Evolutionary conservation across 2,329 filamentous ascomycete species (phyloP).

Genomic region (Arachnopeziza araneosa): DNA sequence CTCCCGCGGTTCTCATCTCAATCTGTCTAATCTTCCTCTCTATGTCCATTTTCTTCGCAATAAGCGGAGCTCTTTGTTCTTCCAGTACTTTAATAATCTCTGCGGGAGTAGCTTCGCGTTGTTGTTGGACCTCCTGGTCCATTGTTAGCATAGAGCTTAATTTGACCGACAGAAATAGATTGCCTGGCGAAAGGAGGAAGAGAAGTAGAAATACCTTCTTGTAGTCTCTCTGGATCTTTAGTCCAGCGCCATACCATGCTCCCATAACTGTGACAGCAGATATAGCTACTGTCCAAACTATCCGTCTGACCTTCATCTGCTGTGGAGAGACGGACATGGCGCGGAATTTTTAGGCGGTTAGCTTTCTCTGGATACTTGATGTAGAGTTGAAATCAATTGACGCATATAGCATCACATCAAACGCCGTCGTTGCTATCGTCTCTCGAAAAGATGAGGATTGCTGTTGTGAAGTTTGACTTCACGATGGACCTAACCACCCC

Average conservation of each 20-base stretch:
- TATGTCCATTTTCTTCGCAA: slow-evolving; percentile 45
- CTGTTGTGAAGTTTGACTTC: neutral
- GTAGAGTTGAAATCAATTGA: neutral
- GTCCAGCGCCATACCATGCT: slow-evolving; percentile 52
- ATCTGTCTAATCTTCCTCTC: slow-evolving; percentile 52
- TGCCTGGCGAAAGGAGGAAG: neutral
- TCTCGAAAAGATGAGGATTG: no score
- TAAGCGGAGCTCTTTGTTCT: slow-evolving; percentile 41
- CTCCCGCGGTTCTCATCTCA: slow-evolving; percentile 35
- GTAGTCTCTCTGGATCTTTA: slow-evolving; percentile 48
- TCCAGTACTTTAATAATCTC: slow-evolving; percentile 52
- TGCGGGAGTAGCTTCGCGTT: slow-evolving; percentile 44
- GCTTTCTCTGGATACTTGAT: neutral
- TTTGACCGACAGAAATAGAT: neutral
- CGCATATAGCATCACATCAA: neutral
- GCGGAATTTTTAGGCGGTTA: neutral
- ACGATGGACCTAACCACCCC: neutral
- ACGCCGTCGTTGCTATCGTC: neutral
- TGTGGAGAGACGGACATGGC: slow-evolving; percentile 12
- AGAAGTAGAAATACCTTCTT: slow-evolving; percentile 39
- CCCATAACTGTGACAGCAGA: slow-evolving; percentile 52
- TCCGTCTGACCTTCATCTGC: slow-evolving; percentile 39
- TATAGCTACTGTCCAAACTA: slow-evolving; percentile 50
- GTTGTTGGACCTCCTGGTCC: slow-evolving; percentile 38
- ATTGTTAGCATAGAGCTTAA: neutral